Evolutionary conservation across 306 rosid genomes (phyloP).

Genomic region (Pyrus communis): DNA sequence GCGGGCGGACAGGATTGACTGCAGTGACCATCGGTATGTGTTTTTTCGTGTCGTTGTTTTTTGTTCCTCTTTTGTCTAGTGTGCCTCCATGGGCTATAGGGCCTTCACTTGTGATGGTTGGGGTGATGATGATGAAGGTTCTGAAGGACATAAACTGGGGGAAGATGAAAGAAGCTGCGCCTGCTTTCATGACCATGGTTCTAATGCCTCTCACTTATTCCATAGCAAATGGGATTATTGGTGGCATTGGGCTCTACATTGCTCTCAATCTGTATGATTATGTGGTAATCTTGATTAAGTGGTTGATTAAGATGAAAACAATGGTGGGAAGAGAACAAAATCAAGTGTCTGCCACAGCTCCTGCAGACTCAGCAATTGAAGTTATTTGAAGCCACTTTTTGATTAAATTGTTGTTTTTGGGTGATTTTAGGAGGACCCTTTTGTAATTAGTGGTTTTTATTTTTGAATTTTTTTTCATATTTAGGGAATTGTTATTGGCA

Average conservation of each 20-base stretch:
- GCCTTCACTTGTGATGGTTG: slow-evolving; percentile 83
- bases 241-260: slow-evolving; percentile 64
- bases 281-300: slow-evolving; percentile 16
- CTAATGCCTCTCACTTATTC: slow-evolving; percentile 91
- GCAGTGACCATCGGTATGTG: slow-evolving; percentile 59
- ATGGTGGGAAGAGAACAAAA: slow-evolving; percentile 58
- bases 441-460: neutral
- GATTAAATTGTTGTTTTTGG: neutral
- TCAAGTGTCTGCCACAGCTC: slow-evolving; percentile 68
- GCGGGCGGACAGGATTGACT: slow-evolving; percentile 81
- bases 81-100: slow-evolving; percentile 98
- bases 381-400: slow-evolving; percentile 23
- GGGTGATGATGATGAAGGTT: slow-evolving; percentile 95
- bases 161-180: slow-evolving; percentile 53
- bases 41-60: slow-evolving; percentile 64
- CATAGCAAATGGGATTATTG: slow-evolving; percentile 80
- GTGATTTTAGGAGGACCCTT: neutral
- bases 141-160: slow-evolving; percentile 85
- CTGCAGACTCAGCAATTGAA: slow-evolving; percentile 36
- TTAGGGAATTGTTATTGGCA: no score
- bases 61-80: slow-evolving; percentile 65
- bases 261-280: slow-evolving; percentile 63
- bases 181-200: slow-evolving; percentile 74
- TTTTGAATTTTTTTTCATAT: neutral
- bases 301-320: slow-evolving; percentile 61